These are phyloP conservation scores for Lactarius evosmus DNA, from an alignment of 768 basidiomycete species.

Conservation along the genomic window DNA sequence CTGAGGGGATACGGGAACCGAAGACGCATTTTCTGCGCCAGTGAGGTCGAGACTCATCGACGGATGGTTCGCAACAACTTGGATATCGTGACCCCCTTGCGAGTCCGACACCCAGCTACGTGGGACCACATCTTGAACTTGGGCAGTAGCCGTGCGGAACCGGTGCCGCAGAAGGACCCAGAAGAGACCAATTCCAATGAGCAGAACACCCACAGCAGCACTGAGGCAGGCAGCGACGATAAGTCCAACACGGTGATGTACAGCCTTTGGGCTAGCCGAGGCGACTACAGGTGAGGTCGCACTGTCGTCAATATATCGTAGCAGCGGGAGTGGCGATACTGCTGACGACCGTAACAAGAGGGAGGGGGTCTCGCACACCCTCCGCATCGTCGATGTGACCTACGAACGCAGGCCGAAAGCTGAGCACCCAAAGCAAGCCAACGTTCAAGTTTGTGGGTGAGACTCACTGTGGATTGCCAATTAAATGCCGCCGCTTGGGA, in stretches of 20 bases:
- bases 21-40: not conserved
- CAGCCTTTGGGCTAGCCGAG: not conserved
- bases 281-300: not conserved
- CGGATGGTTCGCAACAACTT: conserved; percentile 4
- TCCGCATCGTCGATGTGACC: not conserved
- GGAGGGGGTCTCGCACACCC: not conserved
- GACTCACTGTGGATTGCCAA: conserved; percentile 6
- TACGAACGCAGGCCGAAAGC: not conserved
- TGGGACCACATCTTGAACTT: not conserved
- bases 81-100: not conserved
- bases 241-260: not conserved
- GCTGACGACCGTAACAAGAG: not conserved
- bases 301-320: not conserved
- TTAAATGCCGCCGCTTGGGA: conserved; percentile 12
- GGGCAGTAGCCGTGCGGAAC: not conserved
- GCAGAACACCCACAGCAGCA: conserved; percentile 2
- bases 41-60: conserved; percentile 19
- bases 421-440: not conserved
- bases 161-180: conserved; percentile 16
- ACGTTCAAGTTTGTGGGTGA: too few relatives aligned
- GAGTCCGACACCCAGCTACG: conserved; percentile 7
- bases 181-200: conserved; percentile 15
- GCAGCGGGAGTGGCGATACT: not conserved
- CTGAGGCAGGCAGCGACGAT: conserved; percentile 13
- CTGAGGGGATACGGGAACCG: not conserved